phyloP scores from a whole-genome alignment of 2,329 filamentous ascomycete genomes.

The Clonostachys rhizophaga region DNA sequence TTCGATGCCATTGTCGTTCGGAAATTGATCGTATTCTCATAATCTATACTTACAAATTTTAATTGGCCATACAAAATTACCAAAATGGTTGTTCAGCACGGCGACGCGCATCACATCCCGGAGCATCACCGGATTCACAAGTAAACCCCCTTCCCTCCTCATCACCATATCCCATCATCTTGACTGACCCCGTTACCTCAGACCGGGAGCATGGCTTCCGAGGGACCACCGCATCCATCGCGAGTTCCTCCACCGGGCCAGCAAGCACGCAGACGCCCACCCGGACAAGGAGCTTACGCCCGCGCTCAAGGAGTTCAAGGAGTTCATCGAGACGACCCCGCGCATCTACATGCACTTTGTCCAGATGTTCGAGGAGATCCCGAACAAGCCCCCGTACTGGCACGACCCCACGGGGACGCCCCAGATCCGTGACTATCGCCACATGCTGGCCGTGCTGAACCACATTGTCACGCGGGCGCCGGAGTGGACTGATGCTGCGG shows the following conservation, averaged over 20 bases:
- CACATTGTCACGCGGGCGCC: conserved; percentile 47
- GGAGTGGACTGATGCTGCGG: conserved; percentile 46
- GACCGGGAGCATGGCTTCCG: conserved; percentile 58
- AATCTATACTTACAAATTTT: background rate
- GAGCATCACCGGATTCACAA: conserved; percentile 36
- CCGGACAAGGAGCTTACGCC: conserved; percentile 46
- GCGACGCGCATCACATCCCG: conserved; percentile 47
- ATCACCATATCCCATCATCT: background rate
- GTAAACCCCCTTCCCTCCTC: conserved; percentile 21
- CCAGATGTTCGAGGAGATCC: conserved; percentile 66
- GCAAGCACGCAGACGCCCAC: conserved; percentile 48
- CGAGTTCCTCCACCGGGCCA: conserved; percentile 55
- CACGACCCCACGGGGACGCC: conserved; percentile 56
- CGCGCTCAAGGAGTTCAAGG: conserved; percentile 59
- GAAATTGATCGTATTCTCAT: too few species aligned
- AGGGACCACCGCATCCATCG: conserved; percentile 57
- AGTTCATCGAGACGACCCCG: conserved; percentile 59
- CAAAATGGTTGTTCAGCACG: conserved; percentile 45
- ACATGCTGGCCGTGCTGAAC: conserved; percentile 65
- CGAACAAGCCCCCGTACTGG: conserved; percentile 52
- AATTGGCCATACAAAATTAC: background rate
- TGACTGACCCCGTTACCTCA: conserved; percentile 11
- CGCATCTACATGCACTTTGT: conserved; percentile 63
- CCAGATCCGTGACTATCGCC: conserved; percentile 60
- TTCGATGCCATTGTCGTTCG: too few species aligned